These are phyloP conservation scores for Lophiotrema nucula DNA, from an alignment of 495 filamentous ascomycete genomes.

Conservation along the genomic window DNA sequence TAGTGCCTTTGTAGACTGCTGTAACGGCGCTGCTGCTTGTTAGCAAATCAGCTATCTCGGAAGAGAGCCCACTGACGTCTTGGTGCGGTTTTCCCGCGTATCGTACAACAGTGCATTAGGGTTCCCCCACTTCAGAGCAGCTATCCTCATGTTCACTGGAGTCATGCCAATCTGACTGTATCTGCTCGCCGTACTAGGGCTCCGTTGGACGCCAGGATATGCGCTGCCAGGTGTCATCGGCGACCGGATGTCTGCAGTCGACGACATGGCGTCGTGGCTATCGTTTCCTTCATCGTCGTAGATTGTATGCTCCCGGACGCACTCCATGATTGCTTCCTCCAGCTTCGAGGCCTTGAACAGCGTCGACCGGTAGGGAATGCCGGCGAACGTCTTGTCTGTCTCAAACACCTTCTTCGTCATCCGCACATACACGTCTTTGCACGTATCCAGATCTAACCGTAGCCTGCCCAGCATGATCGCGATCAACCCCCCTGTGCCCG, in stretches of 20 bases:
- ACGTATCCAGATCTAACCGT: conserved; percentile 88
- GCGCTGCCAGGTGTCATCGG: conserved; percentile 30
- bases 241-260: conserved; percentile 16
- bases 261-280: conserved; percentile 17
- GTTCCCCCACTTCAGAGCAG: conserved; percentile 55
- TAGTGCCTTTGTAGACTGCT: conserved; percentile 82
- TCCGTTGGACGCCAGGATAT: conserved; percentile 27
- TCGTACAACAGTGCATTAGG: conserved; percentile 75
- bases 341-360: conserved; percentile 94
- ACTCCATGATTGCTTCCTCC: conserved; percentile 89
- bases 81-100: conserved; percentile 77
- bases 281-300: conserved; percentile 76
- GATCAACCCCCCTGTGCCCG: conserved; percentile 91
- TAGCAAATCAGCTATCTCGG: conserved; percentile 28
- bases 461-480: conserved; percentile 94
- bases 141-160: conserved; percentile 32
- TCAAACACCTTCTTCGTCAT: conserved; percentile 94
- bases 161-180: conserved; percentile 48
- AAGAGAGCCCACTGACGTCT: conserved; percentile 65
- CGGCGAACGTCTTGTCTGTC: conserved; percentile 95
- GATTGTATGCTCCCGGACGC: conserved; percentile 82
- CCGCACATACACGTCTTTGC: conserved; percentile 91
- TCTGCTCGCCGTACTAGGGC: conserved; percentile 59
- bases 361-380: conserved; percentile 89
- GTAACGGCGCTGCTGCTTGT: conserved; percentile 70